Base-by-base conservation (phyloP, 1,284 basidiomycete genomes). In the Cystobasidium pallidum region DNA sequence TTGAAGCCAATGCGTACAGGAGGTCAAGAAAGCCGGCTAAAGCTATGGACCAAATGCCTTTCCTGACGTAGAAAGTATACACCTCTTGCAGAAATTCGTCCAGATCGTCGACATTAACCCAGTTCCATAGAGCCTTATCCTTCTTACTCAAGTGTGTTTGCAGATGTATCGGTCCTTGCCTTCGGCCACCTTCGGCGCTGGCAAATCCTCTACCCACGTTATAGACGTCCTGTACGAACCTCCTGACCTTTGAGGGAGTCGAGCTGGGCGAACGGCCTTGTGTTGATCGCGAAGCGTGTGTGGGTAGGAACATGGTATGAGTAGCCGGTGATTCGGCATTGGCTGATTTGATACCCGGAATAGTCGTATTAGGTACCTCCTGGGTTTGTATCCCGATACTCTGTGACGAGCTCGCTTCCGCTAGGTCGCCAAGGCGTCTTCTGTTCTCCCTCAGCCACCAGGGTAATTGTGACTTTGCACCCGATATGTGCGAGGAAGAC, bases 81-180 rank as follows among this genome's bases (percentile, higher is more conserved):
- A 84, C 83, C 81, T 97, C 92, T 82, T 95, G 92, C 36, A 99
- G 82, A 81, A 96, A 99, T 7, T 88, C 88, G 79, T 99, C 95
- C 47, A 99, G 85, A 80, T 99, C 95, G 79, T 92, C 92, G 8
- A 98, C 92, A 80, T 99, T 99, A 74, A 96, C 92, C 96, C 96
- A 99, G 75, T 91, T 90, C 96, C 96, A 99, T 52, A 98, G 80
- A 0, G 95, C 95, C 76, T 88, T 88, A 81, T 97, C 92, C n/a
- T 73, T 67, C 17, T 75, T 74, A 15, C 65, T 74, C 66, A 80
- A 62, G 3, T 70, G 39, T 17, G 59, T 71, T 51, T 63, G 61
- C 28, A 71, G 34, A 30, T 57, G 68, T 21, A 71, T 71, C 2
- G 68, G 68, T 19, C 68, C 68, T 41, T 39, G 17, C 24, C 68